A percentile compares a stretch with the other conserved stretches of the same genome.
These are phyloP conservation scores for Podaxis mareebaensis DNA, from an alignment of 768 basidiomycete genomes.

Conservation along the genomic window DNA sequence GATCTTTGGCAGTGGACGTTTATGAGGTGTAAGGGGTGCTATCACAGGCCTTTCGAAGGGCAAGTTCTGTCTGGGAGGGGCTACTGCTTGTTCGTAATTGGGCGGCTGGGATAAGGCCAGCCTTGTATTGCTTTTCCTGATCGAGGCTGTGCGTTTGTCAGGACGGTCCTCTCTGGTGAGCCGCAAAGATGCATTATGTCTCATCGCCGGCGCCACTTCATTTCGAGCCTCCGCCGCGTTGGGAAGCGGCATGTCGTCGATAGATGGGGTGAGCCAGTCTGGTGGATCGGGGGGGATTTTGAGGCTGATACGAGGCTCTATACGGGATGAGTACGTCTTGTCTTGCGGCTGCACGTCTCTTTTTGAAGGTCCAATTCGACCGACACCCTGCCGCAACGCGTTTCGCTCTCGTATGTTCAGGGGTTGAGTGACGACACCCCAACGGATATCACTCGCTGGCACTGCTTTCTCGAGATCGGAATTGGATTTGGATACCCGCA, in stretches of 20 bases:
- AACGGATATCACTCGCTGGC: not conserved
- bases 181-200: not conserved
- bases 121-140: too few relatives aligned
- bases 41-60: not conserved
- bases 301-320: not conserved
- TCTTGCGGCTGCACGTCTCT: not conserved
- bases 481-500: not conserved
- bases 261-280: not conserved
- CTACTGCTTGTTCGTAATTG: not conserved
- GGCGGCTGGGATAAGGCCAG: not conserved
- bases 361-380: not conserved
- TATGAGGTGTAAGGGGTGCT: not conserved
- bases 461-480: not conserved
- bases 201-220: not conserved
- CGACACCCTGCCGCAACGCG: not conserved
- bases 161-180: not conserved
- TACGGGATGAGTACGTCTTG: not conserved
- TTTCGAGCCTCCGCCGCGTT: not conserved
- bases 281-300: not conserved
- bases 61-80: not conserved
- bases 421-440: not conserved
- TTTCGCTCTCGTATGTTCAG: not conserved
- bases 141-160: not conserved
- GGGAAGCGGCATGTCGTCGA: not conserved
- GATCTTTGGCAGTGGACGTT: conserved; percentile 6